Conservation (phyloP, 1,139 yeast genomes). For the Geotrichum macrosporum region DNA sequence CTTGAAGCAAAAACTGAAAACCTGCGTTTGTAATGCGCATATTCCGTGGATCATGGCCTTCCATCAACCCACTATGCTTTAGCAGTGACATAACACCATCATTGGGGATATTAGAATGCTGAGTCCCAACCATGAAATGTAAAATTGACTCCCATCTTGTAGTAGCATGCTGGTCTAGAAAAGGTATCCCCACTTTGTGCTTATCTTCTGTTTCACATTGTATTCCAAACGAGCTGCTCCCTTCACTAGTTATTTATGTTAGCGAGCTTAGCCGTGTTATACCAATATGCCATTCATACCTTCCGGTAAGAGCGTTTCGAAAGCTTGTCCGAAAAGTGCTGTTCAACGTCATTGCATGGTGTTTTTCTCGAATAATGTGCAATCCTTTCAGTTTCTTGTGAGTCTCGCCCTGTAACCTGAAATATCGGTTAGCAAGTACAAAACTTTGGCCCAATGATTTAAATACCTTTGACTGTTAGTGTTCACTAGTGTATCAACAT, state of each 20-base stretch:
- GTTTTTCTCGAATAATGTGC: conserved; percentile 67
- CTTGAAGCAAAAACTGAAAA: conserved; percentile 88
- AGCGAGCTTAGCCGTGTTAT: too few species aligned
- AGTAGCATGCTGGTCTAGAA: conserved; percentile 75
- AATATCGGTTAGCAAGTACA: too few species aligned
- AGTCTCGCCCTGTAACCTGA: conserved; percentile 64
- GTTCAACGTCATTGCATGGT: conserved; percentile 55
- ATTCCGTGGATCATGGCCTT: conserved; percentile 43
- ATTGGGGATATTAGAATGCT: conserved; percentile 49
- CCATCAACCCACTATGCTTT: conserved; percentile 80
- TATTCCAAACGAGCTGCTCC: conserved; percentile 52
- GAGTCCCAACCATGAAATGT: conserved; percentile 95
- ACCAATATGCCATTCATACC: too few species aligned
- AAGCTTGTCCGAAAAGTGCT: conserved; percentile 71
- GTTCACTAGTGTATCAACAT: conserved; percentile 73
- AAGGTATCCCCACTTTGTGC: conserved; percentile 55
- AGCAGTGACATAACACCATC: conserved; percentile 40
- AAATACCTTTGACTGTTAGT: conserved; percentile 34
- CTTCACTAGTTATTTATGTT: too few species aligned
- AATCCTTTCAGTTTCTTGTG: conserved; percentile 69
- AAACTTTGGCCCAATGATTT: too few species aligned
- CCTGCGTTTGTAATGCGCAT: conserved; percentile 84
- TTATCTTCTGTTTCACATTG: conserved; percentile 49
- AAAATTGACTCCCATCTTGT: conserved; percentile 91
- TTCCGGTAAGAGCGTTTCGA: conserved; percentile 81